Evolutionary conservation across 208 protist genomes (phyloP).

Genomic region (Leishmania martiniquensis): DNA sequence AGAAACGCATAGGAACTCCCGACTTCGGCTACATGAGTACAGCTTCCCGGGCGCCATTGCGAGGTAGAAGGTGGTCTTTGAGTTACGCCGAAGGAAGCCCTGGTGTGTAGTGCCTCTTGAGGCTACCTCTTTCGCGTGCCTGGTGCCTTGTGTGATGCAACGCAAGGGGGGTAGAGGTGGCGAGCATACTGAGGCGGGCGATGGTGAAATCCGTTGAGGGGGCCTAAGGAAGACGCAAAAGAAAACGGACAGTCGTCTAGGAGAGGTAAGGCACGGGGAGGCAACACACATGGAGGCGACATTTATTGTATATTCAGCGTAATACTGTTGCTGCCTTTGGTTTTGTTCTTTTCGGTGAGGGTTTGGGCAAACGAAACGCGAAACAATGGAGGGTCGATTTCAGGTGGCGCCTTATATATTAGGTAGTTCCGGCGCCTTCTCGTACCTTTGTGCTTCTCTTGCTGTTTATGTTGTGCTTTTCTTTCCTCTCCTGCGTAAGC

Average conservation of each 20-base stretch:
- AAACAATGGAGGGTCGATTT: too few species aligned
- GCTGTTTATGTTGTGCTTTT: background rate
- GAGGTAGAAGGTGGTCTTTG: background rate
- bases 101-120: background rate
- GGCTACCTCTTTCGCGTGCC: background rate
- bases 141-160: background rate
- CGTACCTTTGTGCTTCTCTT: background rate
- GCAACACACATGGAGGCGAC: too few species aligned
- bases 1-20: background rate
- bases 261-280: too few species aligned
- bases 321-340: too few species aligned
- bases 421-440: background rate
- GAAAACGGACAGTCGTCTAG: background rate
- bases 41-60: background rate
- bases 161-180: background rate
- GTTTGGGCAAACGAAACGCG: too few species aligned
- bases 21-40: background rate
- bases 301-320: background rate
- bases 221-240: background rate
- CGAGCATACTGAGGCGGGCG: too few species aligned
- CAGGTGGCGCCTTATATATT: too few species aligned
- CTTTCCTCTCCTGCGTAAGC: background rate
- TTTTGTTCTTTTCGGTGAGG: too few species aligned
- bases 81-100: background rate
- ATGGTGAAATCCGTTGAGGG: background rate